Evolutionary conservation across 202 grass and related monocot genomes (phyloP).

Genomic region (Cymbopogon flexuosus): DNA sequence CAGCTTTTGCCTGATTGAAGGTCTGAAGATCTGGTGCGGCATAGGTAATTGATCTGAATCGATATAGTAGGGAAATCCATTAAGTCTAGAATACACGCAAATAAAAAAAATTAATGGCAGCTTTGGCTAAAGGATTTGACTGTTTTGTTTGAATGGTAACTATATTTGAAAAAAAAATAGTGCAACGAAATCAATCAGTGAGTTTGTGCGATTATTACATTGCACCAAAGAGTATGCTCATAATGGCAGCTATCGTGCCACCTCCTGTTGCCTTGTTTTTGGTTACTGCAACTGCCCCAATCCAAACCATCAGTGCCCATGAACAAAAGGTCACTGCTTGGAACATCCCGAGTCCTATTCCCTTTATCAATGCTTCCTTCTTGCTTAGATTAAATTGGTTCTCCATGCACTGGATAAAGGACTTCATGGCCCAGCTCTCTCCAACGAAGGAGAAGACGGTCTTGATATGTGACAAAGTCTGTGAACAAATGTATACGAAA

Average conservation of each 20-base stretch:
- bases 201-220: conserved; percentile 42
- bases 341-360: conserved; percentile 55
- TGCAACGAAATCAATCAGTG: not conserved
- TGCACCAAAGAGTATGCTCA: conserved; percentile 62
- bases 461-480: conserved; percentile 60
- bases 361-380: conserved; percentile 54
- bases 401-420: conserved; percentile 43
- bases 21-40: conserved; percentile 63
- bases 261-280: conserved; percentile 40
- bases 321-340: conserved; percentile 62
- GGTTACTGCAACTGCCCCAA: conserved; percentile 51
- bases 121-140: not conserved
- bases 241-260: conserved; percentile 48
- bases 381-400: conserved; percentile 59
- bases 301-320: conserved; percentile 51
- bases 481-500: conserved; percentile 18
- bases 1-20: conserved; percentile 58
- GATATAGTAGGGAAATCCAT: conserved; percentile 17
- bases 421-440: conserved; percentile 43
- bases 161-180: not conserved
- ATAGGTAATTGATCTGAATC: conserved; percentile 58
- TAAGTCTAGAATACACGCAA: conserved; percentile 4
- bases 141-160: not conserved
- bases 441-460: conserved; percentile 64
- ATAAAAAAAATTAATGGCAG: not conserved